Evolutionary conservation across 192 early-diverging fungal genomes (phyloP).

Genomic region (Coemansia guatemalensis): DNA sequence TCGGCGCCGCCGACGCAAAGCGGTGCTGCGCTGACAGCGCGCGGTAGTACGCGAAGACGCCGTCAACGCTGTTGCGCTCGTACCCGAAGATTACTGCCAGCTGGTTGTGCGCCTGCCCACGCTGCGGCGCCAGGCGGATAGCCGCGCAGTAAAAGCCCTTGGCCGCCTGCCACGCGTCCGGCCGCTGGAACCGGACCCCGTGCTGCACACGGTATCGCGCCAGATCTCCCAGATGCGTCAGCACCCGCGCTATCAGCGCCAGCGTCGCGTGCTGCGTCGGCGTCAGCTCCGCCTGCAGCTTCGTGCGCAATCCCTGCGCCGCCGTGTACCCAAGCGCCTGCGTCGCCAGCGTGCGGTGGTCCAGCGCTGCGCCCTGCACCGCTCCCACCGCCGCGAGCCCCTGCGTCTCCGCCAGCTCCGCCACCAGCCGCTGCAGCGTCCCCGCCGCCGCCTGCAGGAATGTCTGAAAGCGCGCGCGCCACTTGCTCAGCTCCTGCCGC

Average conservation of each 20-base stretch:
- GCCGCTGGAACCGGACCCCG: constrained; percentile 13
- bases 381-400: constrained; percentile 19
- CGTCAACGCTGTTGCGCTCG: constrained; percentile 37
- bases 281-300: constrained; percentile 32
- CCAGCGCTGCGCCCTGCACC: constrained; percentile 21
- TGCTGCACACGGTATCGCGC: constrained; percentile 42
- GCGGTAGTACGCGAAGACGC: constrained; percentile 41
- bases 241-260: constrained; percentile 28
- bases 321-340: constrained; percentile 34
- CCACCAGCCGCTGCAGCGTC: constrained; percentile 27
- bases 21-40: constrained; percentile 30
- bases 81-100: constrained; percentile 45
- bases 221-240: constrained; percentile 46
- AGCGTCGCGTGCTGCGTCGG: constrained; percentile 27
- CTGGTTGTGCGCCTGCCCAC: constrained; percentile 50
- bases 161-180: constrained; percentile 34
- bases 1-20: constrained; percentile 33
- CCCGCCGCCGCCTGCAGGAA: constrained; percentile 42
- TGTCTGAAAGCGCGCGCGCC: constrained; percentile 39
- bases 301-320: constrained; percentile 25
- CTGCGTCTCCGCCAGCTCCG: constrained; percentile 36
- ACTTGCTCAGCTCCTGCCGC: constrained; percentile 28
- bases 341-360: constrained; percentile 31
- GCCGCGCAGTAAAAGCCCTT: constrained; percentile 46
- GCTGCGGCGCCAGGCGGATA: constrained; percentile 42